Base-by-base conservation (phyloP, 1,284 basidiomycete genomes). In the Trichosporon sp. region DNA sequence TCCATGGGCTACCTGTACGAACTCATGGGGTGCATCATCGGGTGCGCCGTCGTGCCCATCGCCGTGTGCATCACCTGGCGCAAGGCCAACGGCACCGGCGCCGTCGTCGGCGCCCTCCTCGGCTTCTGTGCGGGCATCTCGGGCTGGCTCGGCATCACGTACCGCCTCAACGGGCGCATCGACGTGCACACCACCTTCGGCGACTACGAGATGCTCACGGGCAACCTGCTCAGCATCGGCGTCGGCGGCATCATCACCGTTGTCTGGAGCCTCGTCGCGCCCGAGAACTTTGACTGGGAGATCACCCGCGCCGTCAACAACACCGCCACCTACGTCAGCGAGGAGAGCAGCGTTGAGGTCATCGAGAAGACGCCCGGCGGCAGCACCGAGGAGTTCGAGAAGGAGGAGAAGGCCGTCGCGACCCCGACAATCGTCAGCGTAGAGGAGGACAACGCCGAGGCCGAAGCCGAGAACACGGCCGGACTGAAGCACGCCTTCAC, bases 211-310 rank as follows among this genome's bases (percentile, higher is more conserved):
- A 81, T 82, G 80, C 86, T 96, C 18, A 90, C 93, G 0, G 93
- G 94, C 5, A 95, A 96, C 82, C 84, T 96, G 13, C 90, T 92
- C 0, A 90, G 93, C 0, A 92, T 98, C 74, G 89, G 89, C 23
- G 86, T 92, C 25, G 92, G 93, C 7, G 91, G 87, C 1, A 89
- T 97, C 69, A 85, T 97, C 74, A 87, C 92, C 0, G 84, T 89
- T 31, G 84, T 83, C 0, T 85, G 87, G 53, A 92, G 91, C 0
- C 80, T 88, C 58, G 82, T 92, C 60, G 88, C 87, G 85, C 93
- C 93, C 0, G 91, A 90, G 34, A 79, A 91, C 79, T 95, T 90
- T 76, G 88, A 93, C 81, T 96, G 92, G 81, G 88, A 87, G 44
- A 83, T 86, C 34, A 95, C 92, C 0, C 88, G 92, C 12, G 87